phyloP scores from a whole-genome alignment of 192 early-diverging fungal species.

The Podila epigama region DNA sequence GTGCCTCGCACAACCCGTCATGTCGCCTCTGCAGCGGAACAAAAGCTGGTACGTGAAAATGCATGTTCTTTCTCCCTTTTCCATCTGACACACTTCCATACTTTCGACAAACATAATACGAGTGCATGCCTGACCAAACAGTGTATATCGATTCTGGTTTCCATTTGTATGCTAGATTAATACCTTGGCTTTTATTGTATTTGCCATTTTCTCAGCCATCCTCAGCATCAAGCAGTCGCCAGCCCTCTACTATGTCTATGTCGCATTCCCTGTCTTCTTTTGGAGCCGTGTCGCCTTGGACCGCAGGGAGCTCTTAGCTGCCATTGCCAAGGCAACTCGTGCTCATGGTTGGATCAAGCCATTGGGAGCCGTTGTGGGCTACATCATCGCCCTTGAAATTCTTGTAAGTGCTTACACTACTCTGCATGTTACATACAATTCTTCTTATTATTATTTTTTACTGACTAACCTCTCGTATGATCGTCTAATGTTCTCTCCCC shows the following conservation, averaged over 20 bases:
- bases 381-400: slow-evolving; percentile 76
- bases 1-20: not conserved
- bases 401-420: slow-evolving; percentile 65
- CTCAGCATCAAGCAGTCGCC: slow-evolving; percentile 82
- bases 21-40: slow-evolving; percentile 11
- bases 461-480: not conserved
- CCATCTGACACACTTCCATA: too few species aligned
- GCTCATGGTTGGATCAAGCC: slow-evolving; percentile 33
- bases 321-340: slow-evolving; percentile 17
- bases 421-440: not conserved
- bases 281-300: slow-evolving; percentile 73
- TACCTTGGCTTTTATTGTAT: slow-evolving; percentile 39
- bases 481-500: not conserved
- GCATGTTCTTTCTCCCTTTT: too few species aligned
- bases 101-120: too few species aligned
- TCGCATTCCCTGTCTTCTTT: slow-evolving; percentile 85
- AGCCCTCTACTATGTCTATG: slow-evolving; percentile 87
- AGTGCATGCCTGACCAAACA: too few species aligned
- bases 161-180: slow-evolving; percentile 31
- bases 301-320: slow-evolving; percentile 24
- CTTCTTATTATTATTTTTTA: not conserved
- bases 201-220: slow-evolving; percentile 59
- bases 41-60: not conserved
- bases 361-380: slow-evolving; percentile 53
- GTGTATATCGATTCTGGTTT: too few species aligned